Base-by-base conservation (phyloP, 352 stramenopile species). In the Chrysophaeum taylorii region DNA sequence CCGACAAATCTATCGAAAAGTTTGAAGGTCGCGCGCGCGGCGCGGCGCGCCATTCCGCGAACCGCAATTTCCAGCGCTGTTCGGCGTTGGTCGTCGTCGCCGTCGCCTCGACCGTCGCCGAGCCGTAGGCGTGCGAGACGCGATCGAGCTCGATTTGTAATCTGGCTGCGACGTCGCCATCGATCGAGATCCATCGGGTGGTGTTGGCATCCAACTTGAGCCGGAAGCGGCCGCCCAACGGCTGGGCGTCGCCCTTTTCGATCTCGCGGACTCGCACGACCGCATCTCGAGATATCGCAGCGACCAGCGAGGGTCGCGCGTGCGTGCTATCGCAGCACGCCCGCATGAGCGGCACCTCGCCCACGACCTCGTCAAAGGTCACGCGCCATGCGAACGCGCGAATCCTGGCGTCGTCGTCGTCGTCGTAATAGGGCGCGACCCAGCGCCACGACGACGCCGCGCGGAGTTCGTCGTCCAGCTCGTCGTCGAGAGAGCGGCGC, bases 301-400 rank as follows among this genome's bases (percentile, higher is more conserved):
- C 82, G 4, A 71, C 54, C 0, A 81, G 76, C 16, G 80, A 78
- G 0, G 76, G 86, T n/a, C n/a, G n/a, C 39, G 86, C 83, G 25
- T 76, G 64, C 0, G 89, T 69, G 12, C 78, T 82, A 9, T 85
- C 35, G 37, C 84, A 85, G 1, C 68, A 66, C 15, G 87, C 41
- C 27, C 73, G 45, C 38, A 90, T 62, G 50, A 82, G 70, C 0
- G 79, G 77, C 9, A 87, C 57, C 71, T 90, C 81, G 16, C 83
- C 84, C 12, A 69, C 77, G 15, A 83, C 73, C 0, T 85, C 74
- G 0, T 80, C 67, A 38, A 91, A 91, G 7, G 79, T 78, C 39
- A 91, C 74, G 15, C 77, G 68, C 84, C 84, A 91, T 9, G 75
- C 80, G 57, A 77, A 87, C 2, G 81, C 81, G 0, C 82, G 81